phyloP scores from a whole-genome alignment of 495 filamentous ascomycete species.

The Podospora pseudocomata region DNA sequence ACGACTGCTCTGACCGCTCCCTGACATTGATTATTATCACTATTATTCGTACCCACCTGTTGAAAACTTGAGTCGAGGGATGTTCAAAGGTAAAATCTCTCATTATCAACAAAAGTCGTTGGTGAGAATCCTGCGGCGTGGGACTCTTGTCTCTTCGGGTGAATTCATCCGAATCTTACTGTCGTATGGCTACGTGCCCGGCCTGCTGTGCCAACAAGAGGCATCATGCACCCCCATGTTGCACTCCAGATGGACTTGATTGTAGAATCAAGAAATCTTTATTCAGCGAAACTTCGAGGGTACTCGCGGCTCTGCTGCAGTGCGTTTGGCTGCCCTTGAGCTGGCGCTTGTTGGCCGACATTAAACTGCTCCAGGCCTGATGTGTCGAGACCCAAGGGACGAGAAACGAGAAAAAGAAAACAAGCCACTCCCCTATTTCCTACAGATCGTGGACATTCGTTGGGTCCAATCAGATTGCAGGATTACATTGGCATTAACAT shows the following conservation, averaged over 20 bases:
- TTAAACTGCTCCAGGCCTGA: neutral
- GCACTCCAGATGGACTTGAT: neutral
- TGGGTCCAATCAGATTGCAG: conserved; percentile 22
- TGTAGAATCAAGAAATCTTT: neutral
- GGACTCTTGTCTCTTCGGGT: neutral
- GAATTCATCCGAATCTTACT: neutral
- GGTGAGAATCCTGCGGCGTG: neutral
- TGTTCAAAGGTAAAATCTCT: neutral
- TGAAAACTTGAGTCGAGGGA: neutral
- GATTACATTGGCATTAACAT: conserved; percentile 5
- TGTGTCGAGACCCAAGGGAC: neutral
- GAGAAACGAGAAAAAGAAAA: neutral
- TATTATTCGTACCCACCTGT: neutral
- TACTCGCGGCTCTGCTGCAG: neutral
- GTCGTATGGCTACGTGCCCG: neutral
- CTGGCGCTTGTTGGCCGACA: neutral
- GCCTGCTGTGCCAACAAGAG: neutral
- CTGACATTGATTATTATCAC: neutral
- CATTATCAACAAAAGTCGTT: neutral
- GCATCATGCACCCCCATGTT: neutral
- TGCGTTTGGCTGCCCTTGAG: neutral
- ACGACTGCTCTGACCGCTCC: neutral
- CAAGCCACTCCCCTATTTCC: conserved; percentile 22
- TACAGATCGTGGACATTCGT: conserved; percentile 14
- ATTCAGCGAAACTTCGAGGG: neutral